These are phyloP conservation scores for Theobroma grandiflorum DNA, from an alignment of 441 rosid species.

Conservation along the genomic window DNA sequence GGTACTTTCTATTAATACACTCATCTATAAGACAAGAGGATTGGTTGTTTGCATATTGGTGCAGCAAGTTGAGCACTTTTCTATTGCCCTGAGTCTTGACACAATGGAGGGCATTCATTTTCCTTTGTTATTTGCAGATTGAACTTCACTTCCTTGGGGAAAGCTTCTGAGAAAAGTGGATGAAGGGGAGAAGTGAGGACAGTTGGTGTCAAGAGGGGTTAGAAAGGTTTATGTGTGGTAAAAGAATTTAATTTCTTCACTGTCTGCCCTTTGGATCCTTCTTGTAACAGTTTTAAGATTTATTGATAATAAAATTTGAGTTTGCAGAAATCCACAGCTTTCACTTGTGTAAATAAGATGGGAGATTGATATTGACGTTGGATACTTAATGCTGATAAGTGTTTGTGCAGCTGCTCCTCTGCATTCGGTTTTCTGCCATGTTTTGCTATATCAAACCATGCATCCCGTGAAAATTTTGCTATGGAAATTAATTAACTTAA, in stretches of 20 bases:
- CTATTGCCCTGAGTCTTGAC: not conserved
- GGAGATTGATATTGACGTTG: not conserved
- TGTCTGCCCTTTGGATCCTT: not conserved
- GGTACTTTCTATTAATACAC: conserved; percentile 42
- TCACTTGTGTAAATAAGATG: not conserved
- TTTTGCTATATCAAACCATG: too few species aligned
- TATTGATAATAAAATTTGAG: not conserved
- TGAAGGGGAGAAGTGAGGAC: not conserved
- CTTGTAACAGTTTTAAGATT: not conserved
- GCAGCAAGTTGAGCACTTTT: not conserved
- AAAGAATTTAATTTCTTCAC: not conserved
- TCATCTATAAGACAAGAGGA: not conserved
- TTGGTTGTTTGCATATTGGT: not conserved
- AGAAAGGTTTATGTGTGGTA: not conserved
- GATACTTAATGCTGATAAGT: too few species aligned
- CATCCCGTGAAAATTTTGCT: too few species aligned
- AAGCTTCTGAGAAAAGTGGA: conserved; percentile 61
- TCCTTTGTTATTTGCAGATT: conserved; percentile 54
- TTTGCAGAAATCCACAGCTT: not conserved
- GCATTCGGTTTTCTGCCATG: too few species aligned
- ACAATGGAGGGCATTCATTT: not conserved
- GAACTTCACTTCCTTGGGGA: conserved; percentile 79
- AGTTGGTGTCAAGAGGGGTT: not conserved
- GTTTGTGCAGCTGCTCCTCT: too few species aligned
- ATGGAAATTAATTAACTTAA: too few species aligned